phyloP scores from a whole-genome alignment of 2,329 filamentous ascomycete genomes.

The Sclerotinia subarctica region DNA sequence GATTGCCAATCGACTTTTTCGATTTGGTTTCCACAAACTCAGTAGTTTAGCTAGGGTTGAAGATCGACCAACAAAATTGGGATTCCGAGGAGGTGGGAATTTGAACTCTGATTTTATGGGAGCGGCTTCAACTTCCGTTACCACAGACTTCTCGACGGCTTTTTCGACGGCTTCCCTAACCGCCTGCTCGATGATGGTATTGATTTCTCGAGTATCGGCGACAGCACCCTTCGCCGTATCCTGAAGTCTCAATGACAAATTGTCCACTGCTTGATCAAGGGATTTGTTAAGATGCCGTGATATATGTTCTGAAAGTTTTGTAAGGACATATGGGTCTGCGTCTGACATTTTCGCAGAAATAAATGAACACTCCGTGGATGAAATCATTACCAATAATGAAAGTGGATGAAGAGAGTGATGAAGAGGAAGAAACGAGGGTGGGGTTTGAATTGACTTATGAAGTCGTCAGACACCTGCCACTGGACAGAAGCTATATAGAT shows the following conservation, averaged over 20 bases:
- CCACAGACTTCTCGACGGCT: conserved; percentile 13
- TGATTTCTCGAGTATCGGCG: conserved; percentile 18
- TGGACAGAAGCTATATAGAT: conserved; percentile 14
- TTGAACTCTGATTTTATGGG: conserved; percentile 22
- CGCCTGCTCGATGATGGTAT: conserved; percentile 14
- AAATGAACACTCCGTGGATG: conserved; percentile 12
- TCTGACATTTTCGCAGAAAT: conserved; percentile 19
- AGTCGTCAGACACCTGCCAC: conserved; percentile 11
- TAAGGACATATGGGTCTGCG: conserved; percentile 17
- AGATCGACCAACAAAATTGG: conserved; percentile 30
- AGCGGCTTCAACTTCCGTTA: conserved; percentile 10
- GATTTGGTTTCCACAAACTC: conserved; percentile 31
- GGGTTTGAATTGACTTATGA: conserved; percentile 12
- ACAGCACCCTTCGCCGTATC: conserved; percentile 19
- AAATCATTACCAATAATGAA: conserved; percentile 4
- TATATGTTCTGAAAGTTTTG: conserved; percentile 19
- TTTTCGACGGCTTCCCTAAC: conserved; percentile 18
- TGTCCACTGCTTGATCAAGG: conserved; percentile 16
- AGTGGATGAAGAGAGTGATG: not conserved
- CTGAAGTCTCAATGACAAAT: conserved; percentile 14
- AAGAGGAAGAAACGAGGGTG: conserved; percentile 2
- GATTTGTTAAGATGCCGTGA: conserved; percentile 18
- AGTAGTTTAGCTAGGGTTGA: conserved; percentile 27
- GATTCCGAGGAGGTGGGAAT: conserved; percentile 28
- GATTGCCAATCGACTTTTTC: conserved; percentile 29